These are phyloP conservation scores for Rhynchospora breviuscula DNA, from an alignment of 176 grass and related monocot species.

Conservation along the genomic window DNA sequence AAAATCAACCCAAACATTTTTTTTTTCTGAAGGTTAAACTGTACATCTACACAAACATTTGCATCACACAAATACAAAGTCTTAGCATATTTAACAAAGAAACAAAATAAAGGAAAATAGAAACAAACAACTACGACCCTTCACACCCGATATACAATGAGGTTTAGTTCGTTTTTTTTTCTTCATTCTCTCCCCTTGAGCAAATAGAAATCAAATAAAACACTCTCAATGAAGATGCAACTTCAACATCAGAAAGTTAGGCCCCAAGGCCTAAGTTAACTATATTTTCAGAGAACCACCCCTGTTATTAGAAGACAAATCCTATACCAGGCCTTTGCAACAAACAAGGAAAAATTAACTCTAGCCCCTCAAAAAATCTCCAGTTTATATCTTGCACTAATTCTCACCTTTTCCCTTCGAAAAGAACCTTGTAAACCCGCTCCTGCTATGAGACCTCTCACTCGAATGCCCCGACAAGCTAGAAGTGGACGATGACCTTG, in stretches of 20 bases:
- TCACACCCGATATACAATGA: constrained; percentile 28
- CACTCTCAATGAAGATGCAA: neutral
- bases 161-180: constrained; percentile 13
- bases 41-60: constrained; percentile 28
- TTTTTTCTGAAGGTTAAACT: constrained; percentile 25
- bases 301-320: constrained; percentile 11
- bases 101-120: constrained; percentile 17
- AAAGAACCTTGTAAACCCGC: constrained; percentile 89
- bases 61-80: constrained; percentile 22
- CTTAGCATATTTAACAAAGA: constrained; percentile 21
- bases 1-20: constrained; percentile 18
- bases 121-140: constrained; percentile 16
- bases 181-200: constrained; percentile 1
- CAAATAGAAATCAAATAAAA: constrained; percentile 4
- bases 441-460: constrained; percentile 53
- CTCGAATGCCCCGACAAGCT: constrained; percentile 47
- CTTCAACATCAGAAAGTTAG: neutral
- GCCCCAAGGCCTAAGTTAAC: neutral
- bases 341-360: neutral
- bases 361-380: neutral
- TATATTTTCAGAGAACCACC: constrained; percentile 5
- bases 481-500: constrained; percentile 58
- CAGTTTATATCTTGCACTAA: neutral
- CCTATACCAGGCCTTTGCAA: neutral
- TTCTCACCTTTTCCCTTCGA: constrained; percentile 58